These are phyloP conservation scores for Mikania micrantha DNA, from an alignment of 129 eudicot species.

Conservation along the genomic window DNA sequence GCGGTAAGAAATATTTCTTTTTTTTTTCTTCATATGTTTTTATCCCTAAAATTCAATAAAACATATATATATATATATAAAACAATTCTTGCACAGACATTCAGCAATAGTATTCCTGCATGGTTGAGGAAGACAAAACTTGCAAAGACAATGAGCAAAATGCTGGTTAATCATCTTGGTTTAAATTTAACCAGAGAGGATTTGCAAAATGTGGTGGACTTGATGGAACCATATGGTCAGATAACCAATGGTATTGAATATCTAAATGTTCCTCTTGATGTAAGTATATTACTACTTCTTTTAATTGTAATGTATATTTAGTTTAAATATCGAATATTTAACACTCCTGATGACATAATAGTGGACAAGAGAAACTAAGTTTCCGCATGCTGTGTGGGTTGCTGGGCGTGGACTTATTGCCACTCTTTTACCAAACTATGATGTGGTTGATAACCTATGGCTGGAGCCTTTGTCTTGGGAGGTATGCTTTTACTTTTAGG, in stretches of 20 bases:
- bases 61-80: not conserved
- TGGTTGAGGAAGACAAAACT: constrained; percentile 68
- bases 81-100: constrained; percentile 51
- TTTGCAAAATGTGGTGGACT: constrained; percentile 73
- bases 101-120: constrained; percentile 49
- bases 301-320: not conserved
- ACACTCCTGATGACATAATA: constrained; percentile 17
- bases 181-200: constrained; percentile 76
- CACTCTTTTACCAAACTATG: constrained; percentile 87
- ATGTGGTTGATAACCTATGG: constrained; percentile 85
- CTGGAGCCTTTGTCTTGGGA: constrained; percentile 89
- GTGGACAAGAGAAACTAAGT: constrained; percentile 86
- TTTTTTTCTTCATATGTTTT: constrained; percentile 1
- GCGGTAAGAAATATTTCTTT: constrained; percentile 42
- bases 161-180: constrained; percentile 86
- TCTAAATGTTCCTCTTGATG: constrained; percentile 66
- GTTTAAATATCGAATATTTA: not conserved
- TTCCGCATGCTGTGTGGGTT: constrained; percentile 98
- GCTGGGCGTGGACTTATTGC: constrained; percentile 95
- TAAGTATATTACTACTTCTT: constrained; percentile 39
- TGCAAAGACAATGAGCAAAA: constrained; percentile 46
- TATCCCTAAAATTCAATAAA: not conserved
- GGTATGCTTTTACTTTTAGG: constrained; percentile 33
- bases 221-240: constrained; percentile 95
- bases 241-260: constrained; percentile 69